phyloP scores from a whole-genome alignment of 805 yeast genomes.

The Candida anglica region DNA sequence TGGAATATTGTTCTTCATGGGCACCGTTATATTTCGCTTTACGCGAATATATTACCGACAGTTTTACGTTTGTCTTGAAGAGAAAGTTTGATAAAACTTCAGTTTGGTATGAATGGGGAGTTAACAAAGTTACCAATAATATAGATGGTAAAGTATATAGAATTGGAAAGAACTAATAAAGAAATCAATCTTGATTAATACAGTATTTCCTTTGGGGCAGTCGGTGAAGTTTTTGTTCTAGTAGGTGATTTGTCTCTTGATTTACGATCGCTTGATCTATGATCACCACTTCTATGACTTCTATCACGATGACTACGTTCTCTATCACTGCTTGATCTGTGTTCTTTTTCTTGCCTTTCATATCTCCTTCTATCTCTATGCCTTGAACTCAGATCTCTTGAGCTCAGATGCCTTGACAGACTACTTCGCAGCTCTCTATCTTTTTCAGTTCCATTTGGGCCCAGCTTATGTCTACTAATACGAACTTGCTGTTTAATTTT shows the following conservation, averaged over 20 bases:
- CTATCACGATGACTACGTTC: slow-evolving; percentile 1
- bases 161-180: slow-evolving; percentile 3
- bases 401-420: too few species aligned
- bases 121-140: slow-evolving; percentile 16
- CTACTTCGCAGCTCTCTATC: not conserved
- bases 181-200: too few species aligned
- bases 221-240: too few species aligned
- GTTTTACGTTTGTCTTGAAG: slow-evolving; percentile 9
- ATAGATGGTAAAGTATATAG: slow-evolving; percentile 11
- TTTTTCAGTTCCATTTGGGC: slow-evolving; percentile 2
- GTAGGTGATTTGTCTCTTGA: too few species aligned
- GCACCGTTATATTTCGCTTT: slow-evolving; percentile 35
- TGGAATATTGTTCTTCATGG: slow-evolving; percentile 34
- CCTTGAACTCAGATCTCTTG: too few species aligned
- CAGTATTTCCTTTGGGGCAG: too few species aligned
- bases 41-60: slow-evolving; percentile 7
- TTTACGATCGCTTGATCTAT: not conserved
- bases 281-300: not conserved
- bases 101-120: slow-evolving; percentile 25
- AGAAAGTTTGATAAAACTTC: slow-evolving; percentile 5
- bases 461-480: too few species aligned
- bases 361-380: too few species aligned
- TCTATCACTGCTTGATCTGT: too few species aligned
- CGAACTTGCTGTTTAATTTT: too few species aligned
- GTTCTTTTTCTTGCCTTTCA: too few species aligned